phyloP scores from a whole-genome alignment of 768 basidiomycete genomes.

The Russula earlei region DNA sequence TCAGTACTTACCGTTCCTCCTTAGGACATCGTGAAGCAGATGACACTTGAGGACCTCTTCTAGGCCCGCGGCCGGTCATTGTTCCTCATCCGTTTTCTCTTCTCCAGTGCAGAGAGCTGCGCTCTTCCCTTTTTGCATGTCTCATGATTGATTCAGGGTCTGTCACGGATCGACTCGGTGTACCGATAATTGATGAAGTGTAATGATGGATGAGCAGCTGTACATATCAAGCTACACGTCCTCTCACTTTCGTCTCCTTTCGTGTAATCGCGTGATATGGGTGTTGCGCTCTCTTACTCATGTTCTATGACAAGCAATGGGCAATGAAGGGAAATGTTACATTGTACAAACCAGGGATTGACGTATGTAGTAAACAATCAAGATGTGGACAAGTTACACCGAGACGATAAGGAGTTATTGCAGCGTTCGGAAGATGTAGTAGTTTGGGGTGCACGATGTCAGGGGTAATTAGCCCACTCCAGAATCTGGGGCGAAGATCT shows the following conservation, averaged over 20 bases:
- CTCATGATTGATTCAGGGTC: slow-evolving; percentile 1
- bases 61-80: slow-evolving; percentile 24
- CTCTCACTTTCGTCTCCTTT: slow-evolving; percentile 5
- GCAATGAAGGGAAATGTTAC: neutral
- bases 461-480: slow-evolving; percentile 5
- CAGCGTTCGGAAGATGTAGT: slow-evolving; percentile 3
- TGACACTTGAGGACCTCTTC: slow-evolving; percentile 93
- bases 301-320: neutral
- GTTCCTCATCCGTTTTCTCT: neutral
- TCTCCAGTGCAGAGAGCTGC: neutral
- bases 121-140: neutral
- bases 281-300: neutral
- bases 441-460: neutral
- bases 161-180: neutral
- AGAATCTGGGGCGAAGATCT: neutral
- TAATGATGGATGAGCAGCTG: slow-evolving; percentile 1
- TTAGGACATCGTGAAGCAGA: slow-evolving; percentile 97
- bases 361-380: slow-evolving; percentile 13
- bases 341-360: slow-evolving; percentile 8
- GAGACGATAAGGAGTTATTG: slow-evolving; percentile 11
- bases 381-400: slow-evolving; percentile 8
- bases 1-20: neutral
- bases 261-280: neutral
- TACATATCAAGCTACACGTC: neutral
- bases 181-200: slow-evolving; percentile 12